Evolutionary conservation across 257 asterid species (phyloP).

Genomic region (Mitragyna speciosa): DNA sequence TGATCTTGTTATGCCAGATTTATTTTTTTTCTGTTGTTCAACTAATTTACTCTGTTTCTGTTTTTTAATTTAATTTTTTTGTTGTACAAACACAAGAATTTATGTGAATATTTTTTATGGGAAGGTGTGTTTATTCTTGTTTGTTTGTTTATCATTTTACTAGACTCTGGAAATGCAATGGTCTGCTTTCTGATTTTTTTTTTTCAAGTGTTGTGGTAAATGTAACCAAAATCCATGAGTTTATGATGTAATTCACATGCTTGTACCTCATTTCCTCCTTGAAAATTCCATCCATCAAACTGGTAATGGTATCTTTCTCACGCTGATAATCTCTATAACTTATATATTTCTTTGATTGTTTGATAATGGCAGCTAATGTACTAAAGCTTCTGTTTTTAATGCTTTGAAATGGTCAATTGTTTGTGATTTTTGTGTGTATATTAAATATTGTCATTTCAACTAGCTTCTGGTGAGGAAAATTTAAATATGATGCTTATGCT

Average conservation of each 20-base stretch:
- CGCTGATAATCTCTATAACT: neutral
- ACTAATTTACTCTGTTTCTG: neutral
- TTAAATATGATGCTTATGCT: too few relatives aligned
- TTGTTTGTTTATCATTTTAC: neutral
- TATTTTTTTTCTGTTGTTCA: neutral
- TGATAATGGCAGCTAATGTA: neutral
- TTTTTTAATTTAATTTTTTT: neutral
- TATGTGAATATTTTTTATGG: neutral
- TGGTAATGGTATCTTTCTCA: neutral
- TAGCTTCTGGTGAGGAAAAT: neutral
- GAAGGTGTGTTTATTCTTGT: neutral
- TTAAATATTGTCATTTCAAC: conserved; percentile 1
- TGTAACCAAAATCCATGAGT: neutral
- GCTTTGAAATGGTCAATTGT: neutral
- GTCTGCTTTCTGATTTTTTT: neutral
- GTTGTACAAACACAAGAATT: neutral
- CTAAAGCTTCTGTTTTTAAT: neutral
- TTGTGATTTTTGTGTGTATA: neutral
- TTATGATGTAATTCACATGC: neutral
- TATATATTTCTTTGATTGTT: neutral
- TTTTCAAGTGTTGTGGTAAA: too few relatives aligned
- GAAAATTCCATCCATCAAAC: neutral
- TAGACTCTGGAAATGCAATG: neutral
- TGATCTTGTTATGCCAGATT: neutral
- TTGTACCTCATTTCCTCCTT: neutral